These are phyloP conservation scores for Apiotrichum sp. DNA, from an alignment of 1,284 basidiomycete genomes.

Conservation along the genomic window DNA sequence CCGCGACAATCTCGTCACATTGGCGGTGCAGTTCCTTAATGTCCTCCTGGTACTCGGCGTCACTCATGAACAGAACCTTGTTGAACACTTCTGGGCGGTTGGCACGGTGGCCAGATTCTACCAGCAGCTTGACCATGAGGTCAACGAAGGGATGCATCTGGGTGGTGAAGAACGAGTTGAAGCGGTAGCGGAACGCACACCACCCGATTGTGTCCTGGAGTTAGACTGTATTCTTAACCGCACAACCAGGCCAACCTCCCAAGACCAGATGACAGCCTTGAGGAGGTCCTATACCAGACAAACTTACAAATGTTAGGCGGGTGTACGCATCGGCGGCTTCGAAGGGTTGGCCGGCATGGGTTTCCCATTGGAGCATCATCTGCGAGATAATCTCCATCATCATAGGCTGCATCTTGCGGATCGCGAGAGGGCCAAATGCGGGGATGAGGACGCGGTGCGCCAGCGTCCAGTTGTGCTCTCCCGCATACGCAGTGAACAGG, in stretches of 20 bases:
- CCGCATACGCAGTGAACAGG: slow-evolving; percentile 43
- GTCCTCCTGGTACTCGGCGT: slow-evolving; percentile 7
- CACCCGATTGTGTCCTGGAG: slow-evolving; percentile 22
- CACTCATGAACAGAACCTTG: slow-evolving; percentile 1
- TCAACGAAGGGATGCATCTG: slow-evolving; percentile 49
- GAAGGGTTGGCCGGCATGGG: slow-evolving; percentile 17
- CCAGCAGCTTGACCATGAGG: slow-evolving; percentile 15
- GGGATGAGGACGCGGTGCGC: slow-evolving; percentile 55
- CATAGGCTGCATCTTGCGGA: slow-evolving; percentile 50
- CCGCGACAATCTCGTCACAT: slow-evolving; percentile 18
- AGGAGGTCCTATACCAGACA: no score
- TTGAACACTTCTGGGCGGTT: slow-evolving; percentile 7
- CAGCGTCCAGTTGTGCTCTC: slow-evolving; percentile 51
- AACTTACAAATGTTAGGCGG: slow-evolving; percentile 13
- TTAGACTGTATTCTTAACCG: no score
- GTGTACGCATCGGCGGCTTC: slow-evolving; percentile 16
- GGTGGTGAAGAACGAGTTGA: slow-evolving; percentile 32
- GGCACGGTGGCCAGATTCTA: slow-evolving; percentile 6
- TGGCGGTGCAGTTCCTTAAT: slow-evolving; percentile 9
- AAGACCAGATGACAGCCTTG: no score
- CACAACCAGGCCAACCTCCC: no score
- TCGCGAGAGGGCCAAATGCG: slow-evolving; percentile 51
- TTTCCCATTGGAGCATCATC: slow-evolving; percentile 40
- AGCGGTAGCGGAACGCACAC: slow-evolving; percentile 50
- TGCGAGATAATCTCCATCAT: slow-evolving; percentile 54